Conservation (phyloP, 768 basidiomycete species). For the Tulasnella sp. region DNA sequence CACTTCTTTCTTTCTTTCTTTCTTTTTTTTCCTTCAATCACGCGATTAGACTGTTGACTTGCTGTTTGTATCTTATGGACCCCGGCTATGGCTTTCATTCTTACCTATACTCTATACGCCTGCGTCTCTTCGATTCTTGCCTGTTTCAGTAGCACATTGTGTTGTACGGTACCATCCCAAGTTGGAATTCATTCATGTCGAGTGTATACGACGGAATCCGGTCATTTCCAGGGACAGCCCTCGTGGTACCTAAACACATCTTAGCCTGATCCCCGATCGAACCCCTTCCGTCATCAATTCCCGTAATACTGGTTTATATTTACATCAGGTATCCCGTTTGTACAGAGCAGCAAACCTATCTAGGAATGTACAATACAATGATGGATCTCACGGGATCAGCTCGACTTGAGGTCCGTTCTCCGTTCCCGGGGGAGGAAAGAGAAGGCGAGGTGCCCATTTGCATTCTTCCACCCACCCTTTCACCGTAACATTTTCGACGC, state of each 20-base stretch:
- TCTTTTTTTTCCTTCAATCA: neutral
- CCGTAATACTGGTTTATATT: neutral
- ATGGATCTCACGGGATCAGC: neutral
- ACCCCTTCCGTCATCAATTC: too few species aligned
- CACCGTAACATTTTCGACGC: neutral
- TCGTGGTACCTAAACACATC: neutral
- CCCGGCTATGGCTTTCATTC: neutral
- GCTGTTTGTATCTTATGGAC: slow-evolving; percentile 3
- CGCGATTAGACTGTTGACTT: neutral
- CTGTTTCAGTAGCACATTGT: neutral
- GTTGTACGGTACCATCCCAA: neutral
- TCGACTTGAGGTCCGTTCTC: neutral
- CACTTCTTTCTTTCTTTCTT: neutral
- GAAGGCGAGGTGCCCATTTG: neutral
- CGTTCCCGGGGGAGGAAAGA: neutral
- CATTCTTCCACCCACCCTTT: neutral
- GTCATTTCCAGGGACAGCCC: too few species aligned
- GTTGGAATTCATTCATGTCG: neutral
- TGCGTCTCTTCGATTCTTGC: neutral
- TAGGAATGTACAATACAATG: neutral
- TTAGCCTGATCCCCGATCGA: neutral
- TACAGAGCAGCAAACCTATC: neutral
- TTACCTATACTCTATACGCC: neutral
- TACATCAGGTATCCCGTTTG: neutral
- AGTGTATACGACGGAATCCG: too few species aligned